Evolutionary conservation across 2,329 filamentous ascomycete genomes (phyloP).

Genomic region (Colletotrichum sansevieriae): DNA sequence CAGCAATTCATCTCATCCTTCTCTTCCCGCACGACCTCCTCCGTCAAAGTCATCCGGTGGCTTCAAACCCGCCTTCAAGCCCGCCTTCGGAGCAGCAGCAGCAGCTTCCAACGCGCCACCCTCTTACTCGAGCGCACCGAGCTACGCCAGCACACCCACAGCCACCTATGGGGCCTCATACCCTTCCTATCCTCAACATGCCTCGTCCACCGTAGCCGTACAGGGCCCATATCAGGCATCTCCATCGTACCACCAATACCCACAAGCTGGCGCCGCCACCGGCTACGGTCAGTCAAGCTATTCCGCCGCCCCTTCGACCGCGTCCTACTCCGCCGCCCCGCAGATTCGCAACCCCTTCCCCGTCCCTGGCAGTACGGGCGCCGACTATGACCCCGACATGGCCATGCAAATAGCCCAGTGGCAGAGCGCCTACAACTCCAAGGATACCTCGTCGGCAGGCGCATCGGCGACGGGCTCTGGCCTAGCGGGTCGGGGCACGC

Average conservation of each 20-base stretch:
- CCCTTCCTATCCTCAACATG: slow-evolving; percentile 54
- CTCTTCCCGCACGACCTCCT: slow-evolving; percentile 84
- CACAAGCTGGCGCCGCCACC: slow-evolving; percentile 47
- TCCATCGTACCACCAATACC: slow-evolving; percentile 47
- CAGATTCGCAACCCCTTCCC: slow-evolving; percentile 88
- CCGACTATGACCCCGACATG: slow-evolving; percentile 79
- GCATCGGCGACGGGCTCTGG: slow-evolving; percentile 37
- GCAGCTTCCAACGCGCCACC: slow-evolving; percentile 48
- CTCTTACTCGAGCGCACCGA: slow-evolving; percentile 54
- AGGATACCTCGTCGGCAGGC: slow-evolving; percentile 12
- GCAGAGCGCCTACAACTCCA: slow-evolving; percentile 82
- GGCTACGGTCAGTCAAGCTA: slow-evolving; percentile 49
- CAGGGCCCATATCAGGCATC: slow-evolving; percentile 41
- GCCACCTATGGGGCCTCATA: slow-evolving; percentile 60
- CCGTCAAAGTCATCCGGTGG: slow-evolving; percentile 62
- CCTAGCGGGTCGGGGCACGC: slow-evolving; percentile 47
- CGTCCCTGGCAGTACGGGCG: slow-evolving; percentile 63
- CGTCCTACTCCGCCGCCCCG: slow-evolving; percentile 67
- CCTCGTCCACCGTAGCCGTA: slow-evolving; percentile 42
- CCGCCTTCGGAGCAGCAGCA: slow-evolving; percentile 44
- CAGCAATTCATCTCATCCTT: slow-evolving; percentile 62
- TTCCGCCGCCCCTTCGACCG: slow-evolving; percentile 45
- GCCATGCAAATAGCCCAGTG: slow-evolving; percentile 94
- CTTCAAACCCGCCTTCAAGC: slow-evolving; percentile 65
- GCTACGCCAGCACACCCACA: slow-evolving; percentile 53